Evolutionary conservation across 2,329 filamentous ascomycete genomes (phyloP).

Genomic region (Trichophyton benhamiae): DNA sequence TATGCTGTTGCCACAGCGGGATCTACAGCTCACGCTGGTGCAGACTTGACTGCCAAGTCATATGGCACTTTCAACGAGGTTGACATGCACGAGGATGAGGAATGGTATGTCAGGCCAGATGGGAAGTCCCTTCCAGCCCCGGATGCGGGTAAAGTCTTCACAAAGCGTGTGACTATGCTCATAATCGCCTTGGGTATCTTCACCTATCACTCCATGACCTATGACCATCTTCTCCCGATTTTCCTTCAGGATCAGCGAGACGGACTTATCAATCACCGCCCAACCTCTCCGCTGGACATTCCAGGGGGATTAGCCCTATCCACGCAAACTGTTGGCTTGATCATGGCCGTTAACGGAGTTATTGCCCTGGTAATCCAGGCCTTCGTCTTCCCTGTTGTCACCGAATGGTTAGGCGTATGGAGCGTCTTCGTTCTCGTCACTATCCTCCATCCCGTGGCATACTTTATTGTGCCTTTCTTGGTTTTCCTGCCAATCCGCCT

Average conservation of each 20-base stretch:
- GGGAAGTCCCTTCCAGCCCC: conserved; percentile 24
- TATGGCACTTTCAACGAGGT: conserved; percentile 61
- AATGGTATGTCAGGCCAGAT: conserved; percentile 32
- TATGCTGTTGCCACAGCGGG: conserved; percentile 62
- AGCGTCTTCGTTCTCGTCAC: conserved; percentile 53
- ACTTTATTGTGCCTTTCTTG: conserved; percentile 57
- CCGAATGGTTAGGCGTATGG: conserved; percentile 55
- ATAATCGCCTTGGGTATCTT: conserved; percentile 78
- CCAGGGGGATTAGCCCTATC: conserved; percentile 54
- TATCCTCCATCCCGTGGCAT: conserved; percentile 53
- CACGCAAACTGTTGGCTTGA: conserved; percentile 54
- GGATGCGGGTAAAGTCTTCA: conserved; percentile 40
- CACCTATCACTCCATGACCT: conserved; percentile 91
- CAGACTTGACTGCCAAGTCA: conserved; percentile 63
- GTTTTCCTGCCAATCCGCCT: conserved; percentile 43
- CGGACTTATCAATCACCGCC: conserved; percentile 18
- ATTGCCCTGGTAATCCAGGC: conserved; percentile 63
- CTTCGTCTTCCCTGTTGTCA: conserved; percentile 54
- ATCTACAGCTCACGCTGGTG: conserved; percentile 57
- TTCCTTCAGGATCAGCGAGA: conserved; percentile 65
- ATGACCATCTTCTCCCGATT: conserved; percentile 81
- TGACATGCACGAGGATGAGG: conserved; percentile 42
- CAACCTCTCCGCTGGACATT: conserved; percentile 41
- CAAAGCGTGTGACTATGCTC: conserved; percentile 57
- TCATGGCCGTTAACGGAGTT: conserved; percentile 57